Evolutionary conservation across 345 rosid genomes (phyloP), one percentile per base, ranked within the genome.

Genomic region (Bruguiera sexangula): DNA sequence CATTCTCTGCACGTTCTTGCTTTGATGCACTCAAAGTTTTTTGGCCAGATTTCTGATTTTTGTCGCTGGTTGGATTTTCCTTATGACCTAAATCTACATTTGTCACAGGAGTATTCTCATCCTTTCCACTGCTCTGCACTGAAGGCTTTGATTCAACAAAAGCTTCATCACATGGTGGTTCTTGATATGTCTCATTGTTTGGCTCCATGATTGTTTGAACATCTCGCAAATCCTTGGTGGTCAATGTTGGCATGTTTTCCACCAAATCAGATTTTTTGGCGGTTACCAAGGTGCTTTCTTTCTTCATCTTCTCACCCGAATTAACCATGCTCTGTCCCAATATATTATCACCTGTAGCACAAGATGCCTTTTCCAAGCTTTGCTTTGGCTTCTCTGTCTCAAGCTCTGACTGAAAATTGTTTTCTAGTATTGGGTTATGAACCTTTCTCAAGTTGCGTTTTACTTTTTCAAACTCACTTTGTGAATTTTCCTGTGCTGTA

Each of bases 371-470:
- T 75, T 88, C 93, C 69, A 71, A 59, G 61, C 69, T 80, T 68
- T 63, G 81, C 65, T 80, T 83, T 63, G 89, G 82, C 82, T 80
- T 85, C 78, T 85, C 93, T 8, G 58, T 54, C 68, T 81, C 92
- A 74, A 72, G 59, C 72, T 82, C 88, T 63, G 92, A 69, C 65
- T 75, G 93, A 61, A 79, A 75, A 75, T 87, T 76, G 77, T 73
- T 86, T 65, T 86, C 96, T 55, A 85, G 62, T 15, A 81, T 80
- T 51, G 92, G 96, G 71, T 82, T 89, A 67, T 89, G 92, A 66
- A 93, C 94, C 78, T 85, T 93, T 82, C 98, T 88, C 87, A 93
- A 80, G 81, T 80, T 87, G 29, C 94, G 91, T 75, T 93, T 93
- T 60, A 91, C 94, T 79, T 93, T 93, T 81, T 93, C 96, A 76